These are phyloP conservation scores for Parathielavia hyrcaniae DNA, from an alignment of 495 filamentous ascomycete species.

Conservation along the genomic window DNA sequence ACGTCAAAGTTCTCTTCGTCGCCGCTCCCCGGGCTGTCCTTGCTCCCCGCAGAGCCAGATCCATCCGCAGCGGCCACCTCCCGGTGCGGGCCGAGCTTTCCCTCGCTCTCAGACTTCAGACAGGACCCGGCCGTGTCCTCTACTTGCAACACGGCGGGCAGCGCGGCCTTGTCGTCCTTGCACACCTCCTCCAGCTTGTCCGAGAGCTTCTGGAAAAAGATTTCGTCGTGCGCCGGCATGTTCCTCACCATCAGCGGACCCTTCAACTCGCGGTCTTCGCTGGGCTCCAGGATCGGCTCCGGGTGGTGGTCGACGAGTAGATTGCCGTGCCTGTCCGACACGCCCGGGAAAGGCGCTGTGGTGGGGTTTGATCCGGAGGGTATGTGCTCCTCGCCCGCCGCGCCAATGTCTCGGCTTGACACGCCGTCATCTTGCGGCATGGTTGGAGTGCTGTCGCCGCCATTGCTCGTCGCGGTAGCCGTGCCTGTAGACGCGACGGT, in stretches of 20 bases:
- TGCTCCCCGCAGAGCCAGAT: background rate
- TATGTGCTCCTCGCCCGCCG: conserved; percentile 12
- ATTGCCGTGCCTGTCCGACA: conserved; percentile 7
- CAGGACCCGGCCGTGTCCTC: conserved; percentile 5
- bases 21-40: conserved; percentile 27
- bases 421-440: conserved; percentile 24
- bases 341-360: background rate
- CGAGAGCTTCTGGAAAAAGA: conserved; percentile 39
- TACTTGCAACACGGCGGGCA: conserved; percentile 37
- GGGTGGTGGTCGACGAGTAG: conserved; percentile 25
- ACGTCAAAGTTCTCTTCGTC: conserved; percentile 45
- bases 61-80: conserved; percentile 6
- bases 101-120: conserved; percentile 17
- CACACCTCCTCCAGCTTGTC: conserved; percentile 41
- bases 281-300: conserved; percentile 23
- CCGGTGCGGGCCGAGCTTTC: background rate
- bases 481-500: conserved; percentile 34
- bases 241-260: conserved; percentile 44
- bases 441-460: conserved; percentile 38
- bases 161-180: conserved; percentile 30
- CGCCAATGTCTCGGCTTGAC: conserved; percentile 5
- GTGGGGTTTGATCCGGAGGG: background rate
- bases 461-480: conserved; percentile 36
- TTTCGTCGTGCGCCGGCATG: conserved; percentile 42
- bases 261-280: conserved; percentile 36